Base-by-base conservation (phyloP, 169 alveolate species). In the Eimeria falciformis region DNA sequence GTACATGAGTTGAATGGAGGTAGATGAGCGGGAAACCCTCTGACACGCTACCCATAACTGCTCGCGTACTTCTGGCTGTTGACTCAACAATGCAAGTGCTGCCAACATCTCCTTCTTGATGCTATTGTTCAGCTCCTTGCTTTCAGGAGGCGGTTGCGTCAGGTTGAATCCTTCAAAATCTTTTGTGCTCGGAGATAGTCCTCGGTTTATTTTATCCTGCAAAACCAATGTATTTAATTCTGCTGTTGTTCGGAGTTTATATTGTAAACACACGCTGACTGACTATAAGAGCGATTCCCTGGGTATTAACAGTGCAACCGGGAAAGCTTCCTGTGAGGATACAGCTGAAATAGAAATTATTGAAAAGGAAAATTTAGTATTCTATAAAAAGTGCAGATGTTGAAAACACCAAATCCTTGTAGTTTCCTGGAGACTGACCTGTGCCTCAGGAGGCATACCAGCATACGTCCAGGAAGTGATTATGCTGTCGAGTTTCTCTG, bases 381-480 rank as follows among this genome's bases (percentile, higher is more conserved):
- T n/a, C n/a, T n/a, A n/a, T n/a, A n/a, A n/a, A n/a, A n/a, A n/a
- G n/a, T n/a, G n/a, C n/a, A n/a, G n/a, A n/a, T n/a, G n/a, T n/a
- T n/a, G n/a, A n/a, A n/a, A n/a, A n/a, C n/a, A n/a, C n/a, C n/a
- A n/a, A n/a, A n/a, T n/a, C n/a, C n/a, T n/a, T n/a, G n/a, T n/a
- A n/a, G n/a, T n/a, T n/a, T n/a, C n/a, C n/a, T n/a, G n/a, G n/a
- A n/a, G 6, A 2, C 40, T 5, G 6, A 66, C 78, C 78, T 66
- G 78, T 40, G 78, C 78, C 47, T 66, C 29, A 11, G 33, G 25
- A 18, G 83, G 83, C 37, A 71, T 37, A 9, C 83, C 83, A 21
- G 53, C 43, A 56, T 71, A 71, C 56, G 83, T 71, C 83, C 83
- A 71, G 58, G 33, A 27, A 29, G 21, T n/a, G 5, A 71, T 71